Evolutionary conservation across 1,139 yeast genomes (phyloP), one percentile per base, ranked within the genome.

Genomic region (Cylindricascospora bacillispora): DNA sequence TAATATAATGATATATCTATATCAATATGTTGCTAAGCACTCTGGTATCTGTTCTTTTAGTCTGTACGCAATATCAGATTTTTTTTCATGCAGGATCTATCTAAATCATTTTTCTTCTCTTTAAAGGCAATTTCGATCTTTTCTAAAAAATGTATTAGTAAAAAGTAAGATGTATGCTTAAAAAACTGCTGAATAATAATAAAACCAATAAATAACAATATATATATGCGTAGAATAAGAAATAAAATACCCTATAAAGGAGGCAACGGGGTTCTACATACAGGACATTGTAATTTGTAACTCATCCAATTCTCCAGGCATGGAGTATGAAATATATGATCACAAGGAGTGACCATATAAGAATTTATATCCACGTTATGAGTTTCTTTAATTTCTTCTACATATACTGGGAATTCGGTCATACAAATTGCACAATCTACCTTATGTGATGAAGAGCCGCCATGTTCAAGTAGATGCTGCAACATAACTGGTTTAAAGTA

Each of bases 281-380:
- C 92, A 1, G 97, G 97, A 56, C 97, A 86, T 47, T 85, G 95
- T 30, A 86, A 57, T 45, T 86, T 80, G 46, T 83, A 79, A 53
- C 78, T 71, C 95, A 86, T 83, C 97, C 97, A 86, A 41, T 70
- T 73, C 48, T 82, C 93, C 43, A 86, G 60, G 57, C 97, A 86
- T 22, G 70, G 76, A 1, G 82, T 67, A 48, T 86, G 97, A 65
- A 85, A 86, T 6, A 83, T 73, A 53, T 86, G 97, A 31, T 73
- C 67, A 52, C 97, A 86, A 1, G 97, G 95, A 0, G 97, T 83
- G 2, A 85, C 73, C 95, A 86, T 83, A 46, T 80, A 83, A 22
- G 60, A 57, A 35, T 47, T 43, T 16, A 43, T 37, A 29, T 47
- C 52, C 4, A 44, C 44, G 15, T 36, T 41, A 37, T 43, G 52